phyloP scores from a whole-genome alignment of 345 rosid species.

The Triadica sebifera region DNA sequence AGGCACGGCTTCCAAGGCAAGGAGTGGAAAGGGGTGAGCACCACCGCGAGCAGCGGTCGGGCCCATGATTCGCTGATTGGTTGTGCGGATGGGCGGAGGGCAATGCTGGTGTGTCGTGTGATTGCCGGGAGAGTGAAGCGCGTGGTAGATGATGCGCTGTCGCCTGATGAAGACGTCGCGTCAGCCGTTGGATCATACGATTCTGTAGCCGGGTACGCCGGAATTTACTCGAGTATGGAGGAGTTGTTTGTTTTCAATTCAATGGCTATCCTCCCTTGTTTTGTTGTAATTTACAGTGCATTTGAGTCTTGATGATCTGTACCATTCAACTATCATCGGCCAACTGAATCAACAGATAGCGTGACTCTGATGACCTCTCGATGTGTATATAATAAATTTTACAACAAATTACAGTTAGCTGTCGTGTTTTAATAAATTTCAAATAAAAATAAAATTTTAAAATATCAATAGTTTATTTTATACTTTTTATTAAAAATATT shows the following conservation, averaged over 20 bases:
- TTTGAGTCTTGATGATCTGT: slow-evolving; percentile 45
- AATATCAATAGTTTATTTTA: too few species aligned
- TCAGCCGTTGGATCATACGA: slow-evolving; percentile 50
- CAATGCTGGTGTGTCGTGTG: slow-evolving; percentile 96
- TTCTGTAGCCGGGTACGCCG: slow-evolving; percentile 69
- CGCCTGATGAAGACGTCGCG: slow-evolving; percentile 29
- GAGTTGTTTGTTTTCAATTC: slow-evolving; percentile 77
- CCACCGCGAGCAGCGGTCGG: slow-evolving; percentile 96
- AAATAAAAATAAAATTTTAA: too few species aligned
- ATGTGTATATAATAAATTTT: slow-evolving; percentile 11
- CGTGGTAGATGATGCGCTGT: slow-evolving; percentile 38
- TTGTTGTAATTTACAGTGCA: slow-evolving; percentile 83
- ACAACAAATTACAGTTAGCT: too few species aligned
- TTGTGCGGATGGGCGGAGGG: slow-evolving; percentile 63
- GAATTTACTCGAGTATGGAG: slow-evolving; percentile 73
- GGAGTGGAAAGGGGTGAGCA: slow-evolving; percentile 47
- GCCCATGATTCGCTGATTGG: slow-evolving; percentile 68
- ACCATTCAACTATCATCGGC: not conserved
- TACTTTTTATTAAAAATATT: too few species aligned
- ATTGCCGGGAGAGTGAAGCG: slow-evolving; percentile 83
- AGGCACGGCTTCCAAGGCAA: slow-evolving; percentile 70
- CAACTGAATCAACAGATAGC: not conserved
- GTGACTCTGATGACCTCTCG: not conserved
- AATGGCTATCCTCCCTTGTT: slow-evolving; percentile 92
- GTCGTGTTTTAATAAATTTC: too few species aligned